Evolutionary conservation across 805 yeast species (phyloP).

Genomic region (Sugiyamaella americana): DNA sequence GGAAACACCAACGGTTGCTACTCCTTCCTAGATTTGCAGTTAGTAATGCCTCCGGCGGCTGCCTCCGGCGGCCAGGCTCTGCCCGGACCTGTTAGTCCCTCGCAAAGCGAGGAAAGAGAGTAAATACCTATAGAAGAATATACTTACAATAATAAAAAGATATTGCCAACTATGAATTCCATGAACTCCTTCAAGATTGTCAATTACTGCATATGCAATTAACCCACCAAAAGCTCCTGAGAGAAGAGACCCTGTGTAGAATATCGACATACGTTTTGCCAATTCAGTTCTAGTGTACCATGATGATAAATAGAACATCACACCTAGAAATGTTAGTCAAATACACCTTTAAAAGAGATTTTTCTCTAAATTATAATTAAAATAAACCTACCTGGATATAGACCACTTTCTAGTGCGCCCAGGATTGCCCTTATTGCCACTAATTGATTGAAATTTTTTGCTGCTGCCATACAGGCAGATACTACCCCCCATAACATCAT

Average conservation of each 20-base stretch:
- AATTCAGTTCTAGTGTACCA: slow-evolving; percentile 51
- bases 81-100: too few relatives aligned
- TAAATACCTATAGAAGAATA: too few relatives aligned
- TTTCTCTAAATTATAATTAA: too few relatives aligned
- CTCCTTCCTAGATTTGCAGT: too few relatives aligned
- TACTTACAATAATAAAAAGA: slow-evolving; percentile 48
- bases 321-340: too few relatives aligned
- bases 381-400: slow-evolving; percentile 45
- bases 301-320: slow-evolving; percentile 44
- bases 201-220: slow-evolving; percentile 48
- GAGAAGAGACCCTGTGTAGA: slow-evolving; percentile 43
- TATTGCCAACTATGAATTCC: slow-evolving; percentile 50
- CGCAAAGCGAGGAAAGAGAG: too few relatives aligned
- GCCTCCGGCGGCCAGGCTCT: too few relatives aligned
- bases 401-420: slow-evolving; percentile 46
- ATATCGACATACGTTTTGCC: slow-evolving; percentile 44
- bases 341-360: too few relatives aligned
- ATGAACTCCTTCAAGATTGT: slow-evolving; percentile 36
- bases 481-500: slow-evolving; percentile 47
- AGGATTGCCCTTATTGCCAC: slow-evolving; percentile 41
- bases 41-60: too few relatives aligned
- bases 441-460: slow-evolving; percentile 39
- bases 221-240: slow-evolving; percentile 53
- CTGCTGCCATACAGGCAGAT: slow-evolving; percentile 45
- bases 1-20: slow-evolving; percentile 42